A percentile compares a stretch with the other conserved stretches of the same genome.
Evolutionary conservation across 2,329 filamentous ascomycete species (phyloP).

Genomic region (Helotiales sp.): DNA sequence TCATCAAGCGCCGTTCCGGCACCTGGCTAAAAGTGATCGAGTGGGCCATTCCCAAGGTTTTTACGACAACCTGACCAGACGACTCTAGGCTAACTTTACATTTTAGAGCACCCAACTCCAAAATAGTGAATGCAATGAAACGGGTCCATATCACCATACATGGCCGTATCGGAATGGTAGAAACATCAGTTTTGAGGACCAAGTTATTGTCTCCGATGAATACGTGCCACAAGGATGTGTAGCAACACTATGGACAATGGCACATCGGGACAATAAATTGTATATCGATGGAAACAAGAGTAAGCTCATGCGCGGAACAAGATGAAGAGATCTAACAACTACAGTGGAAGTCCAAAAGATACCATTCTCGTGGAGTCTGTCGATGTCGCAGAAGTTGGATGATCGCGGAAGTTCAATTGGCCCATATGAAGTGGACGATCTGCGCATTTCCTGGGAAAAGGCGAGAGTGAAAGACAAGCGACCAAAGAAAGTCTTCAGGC

Average conservation of each 20-base stretch:
- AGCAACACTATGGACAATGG: constrained; percentile 14
- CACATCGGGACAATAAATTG: constrained; percentile 10
- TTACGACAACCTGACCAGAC: background rate
- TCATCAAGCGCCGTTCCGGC: background rate
- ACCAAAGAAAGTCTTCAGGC: background rate
- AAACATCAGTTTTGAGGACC: constrained; percentile 11
- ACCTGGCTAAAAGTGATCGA: constrained; percentile 10
- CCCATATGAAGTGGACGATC: constrained; percentile 3
- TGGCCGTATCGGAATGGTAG: constrained; percentile 3
- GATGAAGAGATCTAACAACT: background rate
- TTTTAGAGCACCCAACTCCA: no score
- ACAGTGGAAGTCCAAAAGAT: constrained; percentile 14
- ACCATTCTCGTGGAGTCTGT: constrained; percentile 9
- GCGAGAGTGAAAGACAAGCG: background rate
- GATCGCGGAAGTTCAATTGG: background rate
- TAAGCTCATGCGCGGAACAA: background rate
- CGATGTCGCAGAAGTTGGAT: constrained; percentile 15
- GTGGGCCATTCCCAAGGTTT: constrained; percentile 16
- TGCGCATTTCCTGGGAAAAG: no score
- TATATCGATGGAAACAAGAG: background rate
- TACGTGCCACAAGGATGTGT: background rate
- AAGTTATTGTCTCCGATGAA: constrained; percentile 18
- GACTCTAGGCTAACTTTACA: no score
- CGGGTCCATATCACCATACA: background rate
- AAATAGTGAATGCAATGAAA: constrained; percentile 4